Percentiles rank a stretch among this genome's conserved stretches.
These are phyloP conservation scores for Croton laevigatus DNA, from an alignment of 441 rosid genomes.

Conservation along the genomic window DNA sequence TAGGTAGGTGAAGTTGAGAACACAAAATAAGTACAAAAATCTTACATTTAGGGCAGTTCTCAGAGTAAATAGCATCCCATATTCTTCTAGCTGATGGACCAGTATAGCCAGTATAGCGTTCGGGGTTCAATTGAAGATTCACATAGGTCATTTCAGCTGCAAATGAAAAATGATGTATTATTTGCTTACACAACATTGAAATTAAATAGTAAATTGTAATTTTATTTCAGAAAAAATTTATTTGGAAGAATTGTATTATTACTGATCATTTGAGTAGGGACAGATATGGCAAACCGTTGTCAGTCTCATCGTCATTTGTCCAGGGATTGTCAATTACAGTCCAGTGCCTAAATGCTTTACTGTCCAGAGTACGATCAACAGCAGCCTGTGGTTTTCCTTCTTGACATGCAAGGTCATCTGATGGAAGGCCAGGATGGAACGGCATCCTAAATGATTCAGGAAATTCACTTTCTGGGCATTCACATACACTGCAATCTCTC, in stretches of 20 bases:
- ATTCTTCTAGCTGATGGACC: constrained; percentile 97
- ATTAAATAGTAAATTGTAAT: constrained; percentile 2
- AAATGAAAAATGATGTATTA: constrained; percentile 20
- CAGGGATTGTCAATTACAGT: constrained; percentile 86
- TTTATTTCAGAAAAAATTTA: background rate
- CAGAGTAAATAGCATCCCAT: constrained; percentile 94
- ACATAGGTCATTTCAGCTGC: constrained; percentile 94
- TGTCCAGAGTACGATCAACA: constrained; percentile 81
- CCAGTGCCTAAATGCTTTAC: constrained; percentile 76
- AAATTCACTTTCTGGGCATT: constrained; percentile 88
- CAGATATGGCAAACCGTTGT: constrained; percentile 50
- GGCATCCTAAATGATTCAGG: constrained; percentile 71
- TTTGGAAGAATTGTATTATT: background rate
- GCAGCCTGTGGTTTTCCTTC: constrained; percentile 90
- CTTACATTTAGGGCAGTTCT: constrained; percentile 88
- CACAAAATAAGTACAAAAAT: constrained; percentile 9
- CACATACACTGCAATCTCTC: constrained; percentile 92
- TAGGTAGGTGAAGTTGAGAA: background rate
- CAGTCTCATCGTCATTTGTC: constrained; percentile 92
- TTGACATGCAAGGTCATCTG: constrained; percentile 70
- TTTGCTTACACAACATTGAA: background rate
- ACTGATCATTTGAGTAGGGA: constrained; percentile 4
- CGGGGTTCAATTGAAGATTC: constrained; percentile 88
- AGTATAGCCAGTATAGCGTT: constrained; percentile 81
- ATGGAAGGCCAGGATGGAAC: constrained; percentile 42